Evolutionary conservation across 345 rosid species (phyloP), one percentile per base, ranked within the genome.

Genomic region (Eutrema japonicum): DNA sequence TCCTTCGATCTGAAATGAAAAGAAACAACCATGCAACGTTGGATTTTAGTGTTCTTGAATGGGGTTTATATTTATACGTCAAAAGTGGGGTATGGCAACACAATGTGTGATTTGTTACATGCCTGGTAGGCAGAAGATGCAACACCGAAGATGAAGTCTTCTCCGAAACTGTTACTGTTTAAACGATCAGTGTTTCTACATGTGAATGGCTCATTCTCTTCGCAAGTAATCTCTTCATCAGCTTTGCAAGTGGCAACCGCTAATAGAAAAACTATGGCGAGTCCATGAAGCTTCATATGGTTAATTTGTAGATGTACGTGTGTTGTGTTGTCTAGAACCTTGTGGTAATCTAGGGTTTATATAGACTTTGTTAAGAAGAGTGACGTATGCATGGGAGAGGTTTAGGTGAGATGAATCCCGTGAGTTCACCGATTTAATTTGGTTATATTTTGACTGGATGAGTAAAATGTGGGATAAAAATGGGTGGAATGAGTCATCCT

Each of bases 1-100:
- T 38, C 88, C 88, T 74, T 85, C 86, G 51, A 80, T 74, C 86
- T 85, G 59, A 26, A 36, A 82, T 43, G 47, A 68, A 42, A 22
- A 18, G 10, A 51, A 68, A 46, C 42, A 61, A n/a, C 22, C 38
- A 57, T 68, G 72, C 66, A 61, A 52, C 43, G 22, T 60, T 35
- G 13, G 27, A 35, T 14, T 35, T 4, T 57, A 36, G 8, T 37
- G 45, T 41, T 41, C 1, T 10, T 1, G 5, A 41, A 3, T 41
- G 33, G 33, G 26, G 10, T 8, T 38, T 7, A 43, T 18, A 3
- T 10, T 2, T 40, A 40, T 9, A 40, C 43, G 45, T 40, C 38
- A 38, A 1, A 40, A 10, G 0, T 50, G 9, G 6, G n/a, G 47
- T 2, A 2, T 7, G 12, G 10, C 46, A 69, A 6, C 1, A 36